Evolutionary conservation across 2,329 filamentous ascomycete species (phyloP), one percentile per base, ranked within the genome.

Genomic region (Apiospora malaysiana): DNA sequence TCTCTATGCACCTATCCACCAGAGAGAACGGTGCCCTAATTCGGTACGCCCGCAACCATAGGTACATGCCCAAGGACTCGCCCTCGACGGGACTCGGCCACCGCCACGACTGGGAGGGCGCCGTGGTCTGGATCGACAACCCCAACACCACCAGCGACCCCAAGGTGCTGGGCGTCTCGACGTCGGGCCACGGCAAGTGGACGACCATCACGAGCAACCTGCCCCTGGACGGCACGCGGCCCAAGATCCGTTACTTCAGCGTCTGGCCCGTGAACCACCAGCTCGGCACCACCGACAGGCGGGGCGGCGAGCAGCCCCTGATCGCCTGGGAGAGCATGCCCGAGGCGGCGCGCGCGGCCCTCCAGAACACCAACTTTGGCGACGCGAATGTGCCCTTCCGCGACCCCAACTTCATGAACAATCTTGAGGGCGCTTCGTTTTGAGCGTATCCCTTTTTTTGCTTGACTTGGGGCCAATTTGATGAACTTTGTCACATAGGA

Each of bases 61-160:
- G 75, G 75, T 84, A 83, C 74, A 79, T 83, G 76, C 82, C 82
- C 67, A 84, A 84, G 76, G 83, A 84, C 68, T 77, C 79, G 49
- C 81, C 82, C 1, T 80, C 77, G 0, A 47, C 71, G 7, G 80
- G 80, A 7, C 71, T 80, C 4, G 81, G 79, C 51, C 81, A 82
- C 74, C 79, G 80, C 18, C 79, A 82, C 75, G 80, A 82, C 71
- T 82, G 80, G 80, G 81, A 82, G 73, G 74, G 72, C 70, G 73
- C 74, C 70, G 76, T 82, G 14, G 78, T 82, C 37, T 81, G 80
- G 78, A 74, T 81, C 27, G 73, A 77, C 43, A 73, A 75, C 66
- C 72, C 76, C 18, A 73, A 49, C 25, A 59, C 72, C 37, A 65
- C 71, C n/a, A 76, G 75, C 0, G 9, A 67, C 40, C 75, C 78